These are phyloP conservation scores for Nannochloropsis limnetica DNA, from an alignment of 352 stramenopile species.

Conservation along the genomic window DNA sequence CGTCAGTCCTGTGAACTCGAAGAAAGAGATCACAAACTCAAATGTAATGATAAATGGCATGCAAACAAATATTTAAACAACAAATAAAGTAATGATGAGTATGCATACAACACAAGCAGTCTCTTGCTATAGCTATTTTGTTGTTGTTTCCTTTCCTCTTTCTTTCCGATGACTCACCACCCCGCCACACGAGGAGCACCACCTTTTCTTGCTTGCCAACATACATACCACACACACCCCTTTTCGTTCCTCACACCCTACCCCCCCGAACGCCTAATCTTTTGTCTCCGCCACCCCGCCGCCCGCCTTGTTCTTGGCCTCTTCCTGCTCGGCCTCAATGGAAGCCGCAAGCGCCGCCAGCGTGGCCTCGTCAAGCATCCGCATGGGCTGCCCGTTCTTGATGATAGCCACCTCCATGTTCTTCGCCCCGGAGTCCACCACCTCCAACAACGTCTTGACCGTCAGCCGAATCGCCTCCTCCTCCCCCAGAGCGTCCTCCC, in stretches of 20 bases:
- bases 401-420: conserved; percentile 98
- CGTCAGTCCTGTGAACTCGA: background rate
- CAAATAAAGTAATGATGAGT: background rate
- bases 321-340: conserved; percentile 50
- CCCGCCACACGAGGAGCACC: background rate
- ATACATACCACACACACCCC: background rate
- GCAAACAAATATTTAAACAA: background rate
- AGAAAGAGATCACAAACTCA: background rate
- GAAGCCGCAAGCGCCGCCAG: conserved; percentile 45
- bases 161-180: background rate
- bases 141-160: background rate
- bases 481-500: conserved; percentile 76
- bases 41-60: background rate
- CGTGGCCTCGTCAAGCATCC: conserved; percentile 47
- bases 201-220: background rate
- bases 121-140: background rate
- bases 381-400: conserved; percentile 41
- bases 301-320: conserved; percentile 44
- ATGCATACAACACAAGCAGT: no score
- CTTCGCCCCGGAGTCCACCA: conserved; percentile 95
- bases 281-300: conserved; percentile 40
- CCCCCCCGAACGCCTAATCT: background rate
- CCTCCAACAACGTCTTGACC: conserved; percentile 90
- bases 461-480: conserved; percentile 78
- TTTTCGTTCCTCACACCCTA: background rate